Conservation (phyloP, 1,284 basidiomycete genomes). For the Psilocybe mexicana region DNA sequence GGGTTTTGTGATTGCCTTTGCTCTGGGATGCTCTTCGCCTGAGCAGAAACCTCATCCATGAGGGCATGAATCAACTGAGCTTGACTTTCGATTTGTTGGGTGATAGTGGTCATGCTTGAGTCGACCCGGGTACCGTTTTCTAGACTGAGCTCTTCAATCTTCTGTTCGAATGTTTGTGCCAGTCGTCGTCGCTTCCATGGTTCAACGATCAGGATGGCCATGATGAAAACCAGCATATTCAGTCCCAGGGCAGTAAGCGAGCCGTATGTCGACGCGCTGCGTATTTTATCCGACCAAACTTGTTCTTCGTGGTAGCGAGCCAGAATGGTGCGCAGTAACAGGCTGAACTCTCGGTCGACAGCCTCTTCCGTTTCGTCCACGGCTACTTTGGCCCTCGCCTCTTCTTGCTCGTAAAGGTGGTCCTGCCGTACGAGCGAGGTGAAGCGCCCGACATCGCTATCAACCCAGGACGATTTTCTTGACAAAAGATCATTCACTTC, state of each 20-base stretch:
- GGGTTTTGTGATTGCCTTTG: background rate
- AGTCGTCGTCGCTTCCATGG: slow-evolving; percentile 89
- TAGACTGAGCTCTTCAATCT: slow-evolving; percentile 73
- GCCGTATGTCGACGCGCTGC: slow-evolving; percentile 89
- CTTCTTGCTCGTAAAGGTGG: slow-evolving; percentile 80
- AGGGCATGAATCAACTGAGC: slow-evolving; percentile 32
- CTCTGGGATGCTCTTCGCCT: slow-evolving; percentile 1
- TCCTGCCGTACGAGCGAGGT: slow-evolving; percentile 86
- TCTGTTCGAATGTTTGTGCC: slow-evolving; percentile 84
- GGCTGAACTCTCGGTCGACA: slow-evolving; percentile 84
- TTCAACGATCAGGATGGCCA: slow-evolving; percentile 87
- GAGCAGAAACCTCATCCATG: slow-evolving; percentile 26
- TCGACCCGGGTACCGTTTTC: slow-evolving; percentile 52
- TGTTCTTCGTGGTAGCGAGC: slow-evolving; percentile 95
- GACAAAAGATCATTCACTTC: slow-evolving; percentile 91
- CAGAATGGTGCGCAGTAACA: slow-evolving; percentile 84
- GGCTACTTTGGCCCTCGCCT: slow-evolving; percentile 63
- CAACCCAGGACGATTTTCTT: slow-evolving; percentile 87
- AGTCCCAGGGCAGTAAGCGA: slow-evolving; percentile 80
- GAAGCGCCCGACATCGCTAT: slow-evolving; percentile 79
- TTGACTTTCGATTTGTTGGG: slow-evolving; percentile 54
- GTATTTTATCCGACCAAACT: slow-evolving; percentile 96
- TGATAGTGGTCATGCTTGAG: slow-evolving; percentile 49
- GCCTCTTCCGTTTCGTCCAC: slow-evolving; percentile 71
- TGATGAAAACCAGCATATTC: slow-evolving; percentile 86